Conservation (phyloP, 1,284 basidiomycete genomes). For the Moesziomyces globuligerus region DNA sequence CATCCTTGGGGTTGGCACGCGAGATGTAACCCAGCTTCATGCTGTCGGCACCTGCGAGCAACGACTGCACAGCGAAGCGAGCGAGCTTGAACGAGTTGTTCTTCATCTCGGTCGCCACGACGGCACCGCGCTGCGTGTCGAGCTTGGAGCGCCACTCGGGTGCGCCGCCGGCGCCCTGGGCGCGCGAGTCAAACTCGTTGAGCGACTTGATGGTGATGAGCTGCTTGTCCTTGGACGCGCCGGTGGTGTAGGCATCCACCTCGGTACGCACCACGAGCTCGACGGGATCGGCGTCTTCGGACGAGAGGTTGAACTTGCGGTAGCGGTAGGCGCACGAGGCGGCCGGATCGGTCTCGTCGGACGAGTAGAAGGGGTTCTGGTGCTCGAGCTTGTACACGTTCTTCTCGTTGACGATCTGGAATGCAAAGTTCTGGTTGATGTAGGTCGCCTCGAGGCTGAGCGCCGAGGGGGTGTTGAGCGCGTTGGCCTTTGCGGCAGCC, state of each 20-base stretch:
- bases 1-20: slow-evolving; percentile 90
- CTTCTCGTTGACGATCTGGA: slow-evolving; percentile 88
- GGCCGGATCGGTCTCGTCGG: slow-evolving; percentile 91
- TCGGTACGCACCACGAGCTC: slow-evolving; percentile 94
- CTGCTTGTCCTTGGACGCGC: slow-evolving; percentile 55
- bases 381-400: slow-evolving; percentile 69
- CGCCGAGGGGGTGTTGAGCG: slow-evolving; percentile 92
- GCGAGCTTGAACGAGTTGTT: slow-evolving; percentile 99
- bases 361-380: slow-evolving; percentile 84
- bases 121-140: slow-evolving; percentile 94
- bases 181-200: slow-evolving; percentile 95
- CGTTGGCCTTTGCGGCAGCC: slow-evolving; percentile 70
- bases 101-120: slow-evolving; percentile 99
- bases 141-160: slow-evolving; percentile 97
- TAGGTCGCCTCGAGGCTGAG: slow-evolving; percentile 97
- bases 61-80: slow-evolving; percentile 94
- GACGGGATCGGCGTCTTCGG: slow-evolving; percentile 81
- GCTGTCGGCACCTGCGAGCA: slow-evolving; percentile 92
- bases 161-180: slow-evolving; percentile 88
- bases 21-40: slow-evolving; percentile 99
- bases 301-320: slow-evolving; percentile 92
- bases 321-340: slow-evolving; percentile 97
- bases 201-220: slow-evolving; percentile 84
- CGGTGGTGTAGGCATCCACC: slow-evolving; percentile 83
- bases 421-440: slow-evolving; percentile 98